Conservation (phyloP, 2,329 filamentous ascomycete genomes). For the Chaetoscypha palmicola region DNA sequence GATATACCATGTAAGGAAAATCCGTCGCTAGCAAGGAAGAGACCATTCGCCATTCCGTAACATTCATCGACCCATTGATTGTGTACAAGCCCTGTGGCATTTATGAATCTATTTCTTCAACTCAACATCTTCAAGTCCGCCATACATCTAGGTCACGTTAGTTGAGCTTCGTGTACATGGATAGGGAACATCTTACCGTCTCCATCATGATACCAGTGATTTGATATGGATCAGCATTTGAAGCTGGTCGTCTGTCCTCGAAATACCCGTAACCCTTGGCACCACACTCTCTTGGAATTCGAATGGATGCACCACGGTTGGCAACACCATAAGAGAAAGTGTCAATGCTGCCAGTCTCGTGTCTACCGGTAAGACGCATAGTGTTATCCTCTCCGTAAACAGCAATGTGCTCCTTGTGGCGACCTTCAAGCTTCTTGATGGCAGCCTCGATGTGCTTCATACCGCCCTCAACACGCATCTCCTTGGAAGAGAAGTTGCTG, state of each 20-base stretch:
- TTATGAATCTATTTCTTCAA: constrained; percentile 17
- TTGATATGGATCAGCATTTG: constrained; percentile 83
- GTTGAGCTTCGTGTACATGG: background rate
- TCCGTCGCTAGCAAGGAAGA: constrained; percentile 19
- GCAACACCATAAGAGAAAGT: constrained; percentile 91
- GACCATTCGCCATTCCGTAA: constrained; percentile 15
- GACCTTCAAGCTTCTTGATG: constrained; percentile 74
- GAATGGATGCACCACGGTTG: constrained; percentile 87
- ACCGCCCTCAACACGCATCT: constrained; percentile 84
- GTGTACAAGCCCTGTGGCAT: constrained; percentile 17
- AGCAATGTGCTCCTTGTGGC: constrained; percentile 78
- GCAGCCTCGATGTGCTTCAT: constrained; percentile 90
- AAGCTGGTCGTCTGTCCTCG: constrained; percentile 75
- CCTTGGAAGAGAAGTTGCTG: constrained; percentile 85
- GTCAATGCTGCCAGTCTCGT: constrained; percentile 93
- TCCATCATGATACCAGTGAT: constrained; percentile 37
- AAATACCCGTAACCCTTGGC: constrained; percentile 94
- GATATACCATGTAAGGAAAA: constrained; percentile 15
- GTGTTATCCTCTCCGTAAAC: constrained; percentile 97
- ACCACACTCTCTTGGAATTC: constrained; percentile 79
- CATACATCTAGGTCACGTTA: constrained; percentile 26
- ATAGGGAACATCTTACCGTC: constrained; percentile 25
- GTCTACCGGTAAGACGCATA: constrained; percentile 80
- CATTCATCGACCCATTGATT: constrained; percentile 13
- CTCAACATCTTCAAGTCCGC: constrained; percentile 23